Evolutionary conservation across 2,329 filamentous ascomycete genomes (phyloP).

Genomic region (Trichoderma simmonsii): DNA sequence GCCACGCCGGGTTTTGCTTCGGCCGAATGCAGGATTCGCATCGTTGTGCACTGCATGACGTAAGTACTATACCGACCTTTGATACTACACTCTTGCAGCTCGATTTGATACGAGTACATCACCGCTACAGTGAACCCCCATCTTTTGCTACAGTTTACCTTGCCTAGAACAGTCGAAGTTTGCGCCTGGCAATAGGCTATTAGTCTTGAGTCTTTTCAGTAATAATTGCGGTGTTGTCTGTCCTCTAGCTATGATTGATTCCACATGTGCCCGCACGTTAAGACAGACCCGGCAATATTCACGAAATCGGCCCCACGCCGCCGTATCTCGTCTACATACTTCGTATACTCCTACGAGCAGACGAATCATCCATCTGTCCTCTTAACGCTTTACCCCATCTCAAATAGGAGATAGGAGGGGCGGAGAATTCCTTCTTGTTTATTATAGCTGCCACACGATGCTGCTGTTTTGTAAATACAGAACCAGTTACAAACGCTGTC

Average conservation of each 20-base stretch:
- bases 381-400: neutral
- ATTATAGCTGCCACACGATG: neutral
- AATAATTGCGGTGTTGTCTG: neutral
- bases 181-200: neutral
- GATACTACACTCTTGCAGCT: neutral
- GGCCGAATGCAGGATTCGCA: neutral
- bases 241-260: neutral
- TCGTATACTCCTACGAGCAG: neutral
- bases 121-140: neutral
- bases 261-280: neutral
- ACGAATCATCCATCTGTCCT: neutral
- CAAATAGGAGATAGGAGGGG: neutral
- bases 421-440: neutral
- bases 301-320: neutral
- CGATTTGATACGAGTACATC: neutral
- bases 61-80: neutral
- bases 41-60: conserved; percentile 3
- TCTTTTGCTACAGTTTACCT: neutral
- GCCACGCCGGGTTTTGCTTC: neutral
- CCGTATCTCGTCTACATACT: neutral
- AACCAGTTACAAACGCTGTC: neutral
- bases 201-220: neutral
- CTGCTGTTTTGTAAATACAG: neutral
- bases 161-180: neutral
- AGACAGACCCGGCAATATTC: neutral